Percentiles rank a stretch among this genome's conserved stretches.
phyloP scores from a whole-genome alignment of 2,329 filamentous ascomycete genomes.

The Ilyonectria sp. region DNA sequence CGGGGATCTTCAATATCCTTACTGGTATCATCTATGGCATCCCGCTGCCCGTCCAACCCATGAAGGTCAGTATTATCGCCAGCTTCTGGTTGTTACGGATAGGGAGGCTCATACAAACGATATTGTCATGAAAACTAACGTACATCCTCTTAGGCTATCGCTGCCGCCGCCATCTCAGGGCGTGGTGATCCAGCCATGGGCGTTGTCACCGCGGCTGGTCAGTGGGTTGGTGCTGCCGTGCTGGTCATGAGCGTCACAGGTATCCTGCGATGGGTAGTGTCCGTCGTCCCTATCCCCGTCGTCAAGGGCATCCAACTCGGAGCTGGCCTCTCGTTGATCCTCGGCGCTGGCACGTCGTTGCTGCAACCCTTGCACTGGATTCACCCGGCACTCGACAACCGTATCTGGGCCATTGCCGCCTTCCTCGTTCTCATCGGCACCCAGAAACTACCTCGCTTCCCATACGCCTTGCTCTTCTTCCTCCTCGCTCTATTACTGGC shows the following conservation, averaged over 20 bases:
- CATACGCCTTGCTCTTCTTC: conserved; percentile 85
- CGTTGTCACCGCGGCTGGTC: conserved; percentile 85
- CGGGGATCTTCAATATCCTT: conserved; percentile 87
- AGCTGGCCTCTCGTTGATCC: conserved; percentile 85
- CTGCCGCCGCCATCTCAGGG: conserved; percentile 86
- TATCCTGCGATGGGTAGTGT: conserved; percentile 80
- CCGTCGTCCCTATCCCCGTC: conserved; percentile 85
- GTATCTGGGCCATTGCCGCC: conserved; percentile 81
- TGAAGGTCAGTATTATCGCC: conserved; percentile 65
- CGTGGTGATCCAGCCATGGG: conserved; percentile 64
- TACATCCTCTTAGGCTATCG: conserved; percentile 75
- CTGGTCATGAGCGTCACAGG: conserved; percentile 85
- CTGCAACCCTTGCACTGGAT: conserved; percentile 80
- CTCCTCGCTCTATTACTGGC: conserved; percentile 78
- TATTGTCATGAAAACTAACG: conserved; percentile 4
- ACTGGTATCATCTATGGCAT: conserved; percentile 90
- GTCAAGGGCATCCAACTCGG: conserved; percentile 97
- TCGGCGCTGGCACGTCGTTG: conserved; percentile 81
- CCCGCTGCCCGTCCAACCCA: conserved; percentile 92
- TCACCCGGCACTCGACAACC: conserved; percentile 80
- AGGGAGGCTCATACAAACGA: not conserved
- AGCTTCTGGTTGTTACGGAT: too few species aligned
- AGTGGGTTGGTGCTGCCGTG: conserved; percentile 80
- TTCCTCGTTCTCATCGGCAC: conserved; percentile 81
- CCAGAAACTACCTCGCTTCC: conserved; percentile 76